A percentile compares a stretch with the other conserved stretches of the same genome.
Evolutionary conservation across 2,329 filamentous ascomycete species (phyloP).

Genomic region (Diaporthe sp.): DNA sequence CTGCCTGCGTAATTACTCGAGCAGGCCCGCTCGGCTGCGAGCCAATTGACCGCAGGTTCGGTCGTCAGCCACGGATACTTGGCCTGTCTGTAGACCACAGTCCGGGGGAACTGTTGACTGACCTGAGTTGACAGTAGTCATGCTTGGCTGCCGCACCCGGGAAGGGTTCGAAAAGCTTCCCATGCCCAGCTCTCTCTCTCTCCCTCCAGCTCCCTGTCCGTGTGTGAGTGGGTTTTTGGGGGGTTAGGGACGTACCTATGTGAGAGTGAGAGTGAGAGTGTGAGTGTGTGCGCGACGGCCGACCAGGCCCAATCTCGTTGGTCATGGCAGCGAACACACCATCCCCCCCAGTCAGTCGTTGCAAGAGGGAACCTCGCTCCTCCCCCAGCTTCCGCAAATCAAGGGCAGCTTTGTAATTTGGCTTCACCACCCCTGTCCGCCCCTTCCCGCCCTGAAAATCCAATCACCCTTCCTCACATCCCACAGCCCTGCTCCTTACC

Average conservation of each 20-base stretch:
- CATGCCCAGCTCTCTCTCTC: conserved; percentile 1
- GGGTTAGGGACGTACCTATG: not conserved
- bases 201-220: conserved; percentile 5
- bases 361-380: conserved; percentile 27
- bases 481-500: conserved; percentile 39
- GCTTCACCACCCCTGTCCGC: conserved; percentile 35
- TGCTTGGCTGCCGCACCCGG: conserved; percentile 30
- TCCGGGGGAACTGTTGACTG: not conserved
- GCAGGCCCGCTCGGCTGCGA: not conserved
- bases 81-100: not conserved
- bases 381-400: conserved; percentile 27
- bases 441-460: conserved; percentile 36
- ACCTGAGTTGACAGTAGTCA: conserved; percentile 18
- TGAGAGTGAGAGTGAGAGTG: not conserved
- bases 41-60: conserved; percentile 9
- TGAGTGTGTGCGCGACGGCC: conserved; percentile 1
- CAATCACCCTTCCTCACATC: conserved; percentile 42
- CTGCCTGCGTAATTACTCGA: conserved; percentile 4
- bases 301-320: conserved; percentile 32
- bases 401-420: conserved; percentile 36
- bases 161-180: conserved; percentile 27
- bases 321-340: conserved; percentile 19
- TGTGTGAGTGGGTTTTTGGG: not conserved
- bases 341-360: conserved; percentile 11
- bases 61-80: conserved; percentile 14